Base-by-base conservation (phyloP, 495 filamentous ascomycete species). In the Xylaria nigripes region DNA sequence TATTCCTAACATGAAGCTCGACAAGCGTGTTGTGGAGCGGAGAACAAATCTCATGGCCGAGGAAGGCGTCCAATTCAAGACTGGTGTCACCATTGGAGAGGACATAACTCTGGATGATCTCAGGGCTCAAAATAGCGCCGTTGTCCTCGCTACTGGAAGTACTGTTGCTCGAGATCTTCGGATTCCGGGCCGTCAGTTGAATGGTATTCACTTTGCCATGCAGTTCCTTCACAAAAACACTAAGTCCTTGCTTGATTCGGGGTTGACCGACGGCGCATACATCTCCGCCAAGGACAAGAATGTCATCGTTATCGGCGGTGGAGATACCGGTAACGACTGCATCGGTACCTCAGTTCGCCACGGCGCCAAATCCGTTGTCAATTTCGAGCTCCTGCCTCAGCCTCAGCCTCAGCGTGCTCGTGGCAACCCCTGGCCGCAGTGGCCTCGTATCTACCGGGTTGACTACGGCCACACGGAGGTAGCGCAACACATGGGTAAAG, bases 1-100 rank as follows among this genome's bases (percentile, higher is more conserved):
- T 60, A 99, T 99, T 56, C 93, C 93, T 45, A 99, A 99, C 79
- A 99, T 99, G 93, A 99, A 99, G 78, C 85, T 99, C 25, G 93
- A 99, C 80, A 99, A 99, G 81, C 89, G 88, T 66, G 81, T 99
- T 52, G 93, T 99, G 46, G 89, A 97, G 78, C 87, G 93, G 46
- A 87, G 93, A 64, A 89, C 93, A 19, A 86, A 99, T 71, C 86
- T 99, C 71, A 95, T 99, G 90, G 87, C 86, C 48, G 83, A 83
- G 10, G 93, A 99, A 71, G 94, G 93, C 30, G 71, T 97, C 66
- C 76, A 82, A 50, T 96, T 95, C 68, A 82, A 86, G 62, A 86
- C 89, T 24, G 80, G 83, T 58, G 80, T 86, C 42, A 69, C 84
- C 24, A 78, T 99, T 60, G 93, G 92, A 25, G 84, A 93, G 61